Evolutionary conservation across 164 flowering plant species (phyloP), one percentile per base, ranked within the genome.

Genomic region (Cinnamomum chago): DNA sequence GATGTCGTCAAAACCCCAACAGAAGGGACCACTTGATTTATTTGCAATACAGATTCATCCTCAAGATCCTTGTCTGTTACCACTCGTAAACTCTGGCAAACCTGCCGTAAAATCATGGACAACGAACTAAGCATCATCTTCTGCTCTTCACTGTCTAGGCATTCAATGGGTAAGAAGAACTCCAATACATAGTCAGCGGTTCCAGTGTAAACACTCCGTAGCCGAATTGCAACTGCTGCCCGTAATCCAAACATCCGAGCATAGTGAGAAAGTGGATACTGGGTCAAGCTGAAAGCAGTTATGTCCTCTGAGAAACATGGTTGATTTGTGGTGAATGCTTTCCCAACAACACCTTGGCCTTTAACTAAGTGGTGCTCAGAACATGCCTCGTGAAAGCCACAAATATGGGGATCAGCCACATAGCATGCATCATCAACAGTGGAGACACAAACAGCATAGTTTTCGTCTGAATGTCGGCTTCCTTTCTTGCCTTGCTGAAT

Each of bases 211-310:
- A 87, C 77, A 70, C 90, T 84, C 22, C 92, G 68, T 47, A 89
- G 76, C n/a, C 90, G 88, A 71, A 91, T 88, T 28, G 96, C 92
- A 33, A 89, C 90, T 76, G 92, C 89, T 68, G 90, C 93, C 67
- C 75, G 82, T 73, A 91, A 67, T 0, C 81, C 81, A 77, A 89
- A 91, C 83, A 89, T 76, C 79, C 66, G 85, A 2, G 99, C 99
- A 80, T 95, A 90, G 78, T 95, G 94, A 18, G 90, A 84, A 23
- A 93, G 88, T 33, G 99, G 98, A 77, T 93, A 95, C n/a, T 92
- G 90, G 0, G 85, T 82, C 81, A 87, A 90, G 73, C 82, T 79
- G 60, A 80, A 81, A 69, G 83, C 78, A 0, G 90, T 83, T 40
- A 93, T 82, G 71, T 95, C 91, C 51, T 75, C 24, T 20, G 89